Evolutionary conservation across 306 rosid species (phyloP), one percentile per base, ranked within the genome.

Genomic region (Oemleria cerasiformis): DNA sequence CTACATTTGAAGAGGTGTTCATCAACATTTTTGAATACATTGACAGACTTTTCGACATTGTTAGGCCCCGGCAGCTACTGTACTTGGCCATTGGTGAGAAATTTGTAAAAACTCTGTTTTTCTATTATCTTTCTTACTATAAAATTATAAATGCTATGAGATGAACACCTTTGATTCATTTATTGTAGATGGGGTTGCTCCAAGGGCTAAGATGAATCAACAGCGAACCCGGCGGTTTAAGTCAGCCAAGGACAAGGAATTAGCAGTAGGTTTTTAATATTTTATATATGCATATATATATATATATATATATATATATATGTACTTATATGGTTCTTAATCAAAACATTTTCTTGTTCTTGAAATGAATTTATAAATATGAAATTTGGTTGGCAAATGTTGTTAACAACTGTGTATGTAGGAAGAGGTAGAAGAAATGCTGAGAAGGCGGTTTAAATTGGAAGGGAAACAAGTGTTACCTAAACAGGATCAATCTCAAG

Each of bases 131-230:
- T n/a, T n/a, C n/a, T 2, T 25, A 25, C 30, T 25, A 25, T 25
- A 1, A 25, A 25, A 25, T 25, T 25, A 25, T 25, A 25, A 25
- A 25, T 25, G 30, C 2, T 25, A 25, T 25, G 30, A 25, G 30
- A 25, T 25, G 2, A n/a, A n/a, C n/a, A n/a, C n/a, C 6, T 40
- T 36, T 5, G 13, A 21, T 54, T 42, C 5, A 20, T 20, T 20
- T 14, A 3, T 39, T 25, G 45, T 49, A 89, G 96, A 87, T 25
- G 92, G 92, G 14, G 92, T 89, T 11, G 88, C 90, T 0, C 96
- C 96, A 5, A 82, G 90, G 17, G 88, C 85, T 1, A 87, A 89
- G 67, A 83, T 89, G 88, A 87, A 89, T 16, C 96, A 86, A 41
- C 96, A 84, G 40, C 51, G 92, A 9, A 39, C 72, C 0, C 73